Evolutionary conservation across 345 rosid genomes (phyloP), one percentile per base, ranked within the genome.

Genomic region (Odontarrhena argentea): DNA sequence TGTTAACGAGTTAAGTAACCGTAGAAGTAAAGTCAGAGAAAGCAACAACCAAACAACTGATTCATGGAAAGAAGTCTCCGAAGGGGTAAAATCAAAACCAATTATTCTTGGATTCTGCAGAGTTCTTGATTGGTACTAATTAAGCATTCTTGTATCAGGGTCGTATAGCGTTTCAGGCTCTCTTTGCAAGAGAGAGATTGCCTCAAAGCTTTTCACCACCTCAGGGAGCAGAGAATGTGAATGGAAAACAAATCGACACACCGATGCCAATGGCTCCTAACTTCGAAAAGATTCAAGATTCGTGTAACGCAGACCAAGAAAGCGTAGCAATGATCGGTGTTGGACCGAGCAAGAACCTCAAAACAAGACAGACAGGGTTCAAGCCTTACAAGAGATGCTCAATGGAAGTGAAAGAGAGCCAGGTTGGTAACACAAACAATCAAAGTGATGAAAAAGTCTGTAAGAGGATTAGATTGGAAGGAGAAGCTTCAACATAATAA

Each of bases 151-250:
- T 38, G 62, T 67, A 6, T 55, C 78, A 90, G 97, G 97, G 98
- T 22, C 85, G 98, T 55, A 69, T 82, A 80, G 96, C 98, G 44
- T 93, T 93, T 79, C 88, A 74, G 74, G 97, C 97, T 15, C 91
- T 93, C 60, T 90, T 93, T 83, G 79, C 94, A 25, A 83, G 97
- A 68, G 83, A 85, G 77, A 77, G 77, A 68, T 73, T 93, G 71
- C 98, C 98, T 26, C 98, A 93, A 75, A 90, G 98, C 87, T 93
- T 93, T 81, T 93, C 94, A 46, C 98, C 89, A 74, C 86, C 84
- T 14, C 83, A 30, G 45, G 78, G 69, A 55, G 76, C 67, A 61
- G 65, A 60, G 37, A 56, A 52, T 63, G 65, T 9, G 62, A 69
- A 71, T 38, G 45, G 69, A 3, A 79, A 74, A 61, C 73, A 69